Evolutionary conservation across 1,284 basidiomycete genomes (phyloP).

Genomic region (Stereum hirsutum): DNA sequence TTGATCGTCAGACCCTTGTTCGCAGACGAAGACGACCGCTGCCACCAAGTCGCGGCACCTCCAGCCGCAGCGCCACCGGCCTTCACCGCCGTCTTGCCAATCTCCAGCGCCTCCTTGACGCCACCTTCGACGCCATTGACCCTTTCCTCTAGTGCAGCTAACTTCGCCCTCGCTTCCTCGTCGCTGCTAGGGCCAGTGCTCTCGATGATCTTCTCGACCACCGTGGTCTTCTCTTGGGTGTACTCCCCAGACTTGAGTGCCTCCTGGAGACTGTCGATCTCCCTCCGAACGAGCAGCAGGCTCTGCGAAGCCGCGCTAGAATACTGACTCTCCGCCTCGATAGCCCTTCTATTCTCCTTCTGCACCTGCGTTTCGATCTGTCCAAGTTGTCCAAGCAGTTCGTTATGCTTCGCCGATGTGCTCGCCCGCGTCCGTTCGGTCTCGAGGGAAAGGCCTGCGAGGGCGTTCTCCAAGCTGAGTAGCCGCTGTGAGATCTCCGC

Average conservation of each 20-base stretch:
- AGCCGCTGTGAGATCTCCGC: slow-evolving; percentile 65
- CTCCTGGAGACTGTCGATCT: slow-evolving; percentile 44
- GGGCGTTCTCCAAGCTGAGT: slow-evolving; percentile 49
- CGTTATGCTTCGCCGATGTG: slow-evolving; percentile 35
- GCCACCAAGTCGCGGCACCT: slow-evolving; percentile 46
- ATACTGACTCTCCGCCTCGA: slow-evolving; percentile 48
- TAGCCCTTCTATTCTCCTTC: slow-evolving; percentile 39
- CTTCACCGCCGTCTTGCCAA: slow-evolving; percentile 41
- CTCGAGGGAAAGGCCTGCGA: slow-evolving; percentile 49
- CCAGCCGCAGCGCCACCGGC: slow-evolving; percentile 22
- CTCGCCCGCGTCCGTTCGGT: slow-evolving; percentile 38
- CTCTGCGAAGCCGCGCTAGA: slow-evolving; percentile 34
- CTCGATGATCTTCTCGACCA: too few species aligned
- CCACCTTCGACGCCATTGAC: slow-evolving; percentile 58
- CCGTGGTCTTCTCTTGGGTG: slow-evolving; percentile 16
- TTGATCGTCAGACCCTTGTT: slow-evolving; percentile 60
- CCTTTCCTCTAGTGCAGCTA: slow-evolving; percentile 51
- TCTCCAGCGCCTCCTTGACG: slow-evolving; percentile 62
- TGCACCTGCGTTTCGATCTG: slow-evolving; percentile 49
- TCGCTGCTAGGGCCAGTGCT: slow-evolving; percentile 30
- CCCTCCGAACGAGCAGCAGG: slow-evolving; percentile 40
- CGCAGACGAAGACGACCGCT: too few species aligned
- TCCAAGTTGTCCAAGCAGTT: slow-evolving; percentile 42
- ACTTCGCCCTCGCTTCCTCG: slow-evolving; percentile 46
- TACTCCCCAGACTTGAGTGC: slow-evolving; percentile 31